Conservation (phyloP, 345 rosid genomes). For the Pistacia integerrima region DNA sequence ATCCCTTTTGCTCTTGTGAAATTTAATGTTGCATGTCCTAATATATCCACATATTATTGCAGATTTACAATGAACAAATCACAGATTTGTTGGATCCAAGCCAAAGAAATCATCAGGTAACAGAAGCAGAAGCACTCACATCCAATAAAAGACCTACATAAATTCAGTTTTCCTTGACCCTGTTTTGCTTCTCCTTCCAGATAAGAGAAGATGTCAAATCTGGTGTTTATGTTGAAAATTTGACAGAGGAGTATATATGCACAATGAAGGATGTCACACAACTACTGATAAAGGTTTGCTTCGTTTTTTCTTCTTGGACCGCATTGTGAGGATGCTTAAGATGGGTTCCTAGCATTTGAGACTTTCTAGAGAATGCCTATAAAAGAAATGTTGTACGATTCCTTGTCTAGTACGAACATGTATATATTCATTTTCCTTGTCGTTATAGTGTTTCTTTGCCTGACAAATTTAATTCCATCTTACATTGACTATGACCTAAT, state of each 20-base stretch:
- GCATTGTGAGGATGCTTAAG: conserved; percentile 4
- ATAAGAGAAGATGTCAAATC: conserved; percentile 96
- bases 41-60: conserved; percentile 35
- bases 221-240: conserved; percentile 92
- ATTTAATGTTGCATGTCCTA: conserved; percentile 6
- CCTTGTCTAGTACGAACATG: too few species aligned
- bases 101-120: conserved; percentile 86
- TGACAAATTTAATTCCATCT: too few species aligned
- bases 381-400: too few species aligned
- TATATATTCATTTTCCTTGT: too few species aligned
- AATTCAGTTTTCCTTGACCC: conserved; percentile 14
- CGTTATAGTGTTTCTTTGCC: too few species aligned
- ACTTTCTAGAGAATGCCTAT: not conserved
- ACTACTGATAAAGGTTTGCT: conserved; percentile 75
- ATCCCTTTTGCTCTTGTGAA: conserved; percentile 1
- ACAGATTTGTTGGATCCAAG: conserved; percentile 96
- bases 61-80: conserved; percentile 99
- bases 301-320: conserved; percentile 13
- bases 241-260: conserved; percentile 77
- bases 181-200: conserved; percentile 41
- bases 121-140: not conserved
- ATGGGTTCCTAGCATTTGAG: conserved; percentile 9
- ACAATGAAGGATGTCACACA: conserved; percentile 79
- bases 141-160: not conserved
- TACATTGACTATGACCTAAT: too few species aligned